A percentile compares a stretch with the other conserved stretches of the same genome.
Evolutionary conservation across 768 basidiomycete genomes (phyloP).

Genomic region (Mycena crocata): DNA sequence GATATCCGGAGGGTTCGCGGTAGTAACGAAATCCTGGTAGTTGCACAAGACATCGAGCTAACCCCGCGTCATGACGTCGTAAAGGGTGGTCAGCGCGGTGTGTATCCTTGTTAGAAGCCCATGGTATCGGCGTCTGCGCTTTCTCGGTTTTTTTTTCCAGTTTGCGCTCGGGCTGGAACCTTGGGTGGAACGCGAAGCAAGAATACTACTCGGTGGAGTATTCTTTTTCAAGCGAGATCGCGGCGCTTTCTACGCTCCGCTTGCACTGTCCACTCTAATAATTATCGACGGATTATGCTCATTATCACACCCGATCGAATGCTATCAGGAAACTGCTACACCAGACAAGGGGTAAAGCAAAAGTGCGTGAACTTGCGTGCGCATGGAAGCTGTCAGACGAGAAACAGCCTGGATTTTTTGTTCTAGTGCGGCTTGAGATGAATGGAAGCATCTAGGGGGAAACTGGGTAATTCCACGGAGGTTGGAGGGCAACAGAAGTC

Average conservation of each 20-base stretch:
- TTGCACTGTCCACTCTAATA: too few species aligned
- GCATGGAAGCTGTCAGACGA: constrained; percentile 17
- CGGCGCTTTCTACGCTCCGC: too few species aligned
- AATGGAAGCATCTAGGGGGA: neutral
- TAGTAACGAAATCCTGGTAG: constrained; percentile 20
- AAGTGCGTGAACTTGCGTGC: neutral
- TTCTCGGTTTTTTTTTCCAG: neutral
- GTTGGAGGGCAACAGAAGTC: neutral
- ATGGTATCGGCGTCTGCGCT: neutral
- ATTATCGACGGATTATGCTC: too few species aligned
- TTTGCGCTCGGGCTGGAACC: too few species aligned
- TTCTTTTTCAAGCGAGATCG: too few species aligned
- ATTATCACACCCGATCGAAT: too few species aligned
- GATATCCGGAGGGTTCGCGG: constrained; percentile 21
- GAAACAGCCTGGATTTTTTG: neutral
- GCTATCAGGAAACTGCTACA: too few species aligned
- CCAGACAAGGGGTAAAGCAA: neutral
- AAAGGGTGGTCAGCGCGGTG: constrained; percentile 5
- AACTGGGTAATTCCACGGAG: neutral
- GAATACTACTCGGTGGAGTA: too few species aligned
- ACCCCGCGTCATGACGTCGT: constrained; percentile 27
- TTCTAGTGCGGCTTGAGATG: constrained; percentile 9
- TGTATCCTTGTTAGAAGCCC: neutral
- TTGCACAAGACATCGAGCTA: constrained; percentile 19
- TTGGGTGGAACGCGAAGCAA: too few species aligned